Evolutionary conservation across 208 protist genomes (phyloP), one percentile per base, ranked within the genome.

Genomic region (Wallacemonas sp.): DNA sequence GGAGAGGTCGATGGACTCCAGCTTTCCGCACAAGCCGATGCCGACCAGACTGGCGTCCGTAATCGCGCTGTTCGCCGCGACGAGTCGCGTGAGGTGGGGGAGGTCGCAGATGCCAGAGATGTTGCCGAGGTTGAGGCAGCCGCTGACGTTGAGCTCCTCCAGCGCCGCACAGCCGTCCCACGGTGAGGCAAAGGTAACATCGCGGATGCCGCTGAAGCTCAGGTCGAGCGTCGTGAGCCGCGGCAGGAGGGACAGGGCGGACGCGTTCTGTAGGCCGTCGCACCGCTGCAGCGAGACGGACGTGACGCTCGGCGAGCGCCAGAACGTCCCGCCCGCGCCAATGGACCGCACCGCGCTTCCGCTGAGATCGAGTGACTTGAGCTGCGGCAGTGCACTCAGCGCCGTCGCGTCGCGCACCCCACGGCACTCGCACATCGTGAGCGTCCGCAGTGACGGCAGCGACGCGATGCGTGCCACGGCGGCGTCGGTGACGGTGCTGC

Each of bases 1-100:
- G n/a, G 78, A 75, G 23, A 84, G 65, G 64, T 84, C 73, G 47
- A 84, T 26, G 24, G 63, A 60, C 54, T 73, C 70, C 12, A 84
- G 46, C 33, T 52, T 58, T 30, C 57, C 70, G 43, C 73, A 80
- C 34, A 56, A 39, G 24, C 48, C 52, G 6, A 84, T 63, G 23
- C 70, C 72, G 30, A 24, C 64, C 17, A 84, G 34, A 5, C 68
- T 70, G 44, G 55, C 67, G 33, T 80, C 78, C 8, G 29, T 70
- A 9, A 84, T 70, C 17, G 30, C 41, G 24, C 64, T 84, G 44
- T 38, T 47, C 0, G 68, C 57, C 19, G 76, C 65, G 21, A 68
- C 26, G 19, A 84, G 61, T 3, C 29, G 52, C 14, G 46, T 57
- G 5, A 66, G 47, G 61, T 66, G 61, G 6, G 32, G 46, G 19